These are phyloP conservation scores for Calonectria leucothoes DNA, from an alignment of 2,329 filamentous ascomycete genomes.

Conservation along the genomic window DNA sequence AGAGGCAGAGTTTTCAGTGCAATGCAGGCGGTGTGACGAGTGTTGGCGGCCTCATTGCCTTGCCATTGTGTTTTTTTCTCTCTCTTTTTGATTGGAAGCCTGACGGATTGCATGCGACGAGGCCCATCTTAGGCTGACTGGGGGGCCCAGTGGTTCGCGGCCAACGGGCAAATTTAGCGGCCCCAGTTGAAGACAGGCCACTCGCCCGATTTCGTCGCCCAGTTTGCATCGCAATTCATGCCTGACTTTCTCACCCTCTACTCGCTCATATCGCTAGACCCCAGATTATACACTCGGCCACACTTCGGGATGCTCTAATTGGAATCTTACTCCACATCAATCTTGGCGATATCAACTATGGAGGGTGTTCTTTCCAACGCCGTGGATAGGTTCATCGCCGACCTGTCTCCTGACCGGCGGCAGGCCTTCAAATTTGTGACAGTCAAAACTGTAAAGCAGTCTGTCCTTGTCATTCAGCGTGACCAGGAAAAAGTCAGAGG, in stretches of 20 bases:
- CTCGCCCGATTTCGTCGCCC: neutral
- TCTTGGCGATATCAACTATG: neutral
- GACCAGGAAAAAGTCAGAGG: constrained; percentile 10
- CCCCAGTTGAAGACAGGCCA: neutral
- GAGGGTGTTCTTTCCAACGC: neutral
- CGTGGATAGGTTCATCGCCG: neutral
- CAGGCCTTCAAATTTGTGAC: neutral
- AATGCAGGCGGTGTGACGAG: neutral
- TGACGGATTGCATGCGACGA: neutral
- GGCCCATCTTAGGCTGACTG: neutral
- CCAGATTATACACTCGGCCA: neutral
- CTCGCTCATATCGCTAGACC: neutral
- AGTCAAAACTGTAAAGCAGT: neutral
- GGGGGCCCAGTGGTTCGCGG: neutral
- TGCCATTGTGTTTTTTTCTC: neutral
- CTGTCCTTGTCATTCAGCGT: constrained; percentile 1
- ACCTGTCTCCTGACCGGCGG: neutral
- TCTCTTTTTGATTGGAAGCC: neutral
- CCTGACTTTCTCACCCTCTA: neutral
- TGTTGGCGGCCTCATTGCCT: neutral
- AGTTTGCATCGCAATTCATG: neutral
- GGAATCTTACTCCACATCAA: neutral
- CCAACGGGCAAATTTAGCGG: neutral
- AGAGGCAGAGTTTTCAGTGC: neutral
- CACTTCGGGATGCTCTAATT: too few species aligned